Evolutionary conservation across 495 filamentous ascomycete species (phyloP).

Genomic region (Xylaria cubensis): DNA sequence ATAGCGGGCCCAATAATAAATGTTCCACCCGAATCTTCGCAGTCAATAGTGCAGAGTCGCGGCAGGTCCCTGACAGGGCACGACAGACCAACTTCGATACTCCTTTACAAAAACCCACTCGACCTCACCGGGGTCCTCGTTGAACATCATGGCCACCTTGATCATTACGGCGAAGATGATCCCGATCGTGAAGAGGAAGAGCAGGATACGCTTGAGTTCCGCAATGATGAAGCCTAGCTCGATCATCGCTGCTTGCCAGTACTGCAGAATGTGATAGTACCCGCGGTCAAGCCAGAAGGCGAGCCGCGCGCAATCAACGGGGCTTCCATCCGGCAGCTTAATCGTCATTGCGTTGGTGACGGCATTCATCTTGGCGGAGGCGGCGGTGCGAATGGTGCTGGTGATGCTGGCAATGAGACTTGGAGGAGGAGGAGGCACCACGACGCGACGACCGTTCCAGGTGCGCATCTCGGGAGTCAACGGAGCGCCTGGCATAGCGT

Average conservation of each 20-base stretch:
- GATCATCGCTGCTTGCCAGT: neutral
- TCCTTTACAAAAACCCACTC: neutral
- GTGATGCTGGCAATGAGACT: neutral
- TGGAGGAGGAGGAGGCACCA: neutral
- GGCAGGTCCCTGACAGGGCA: neutral
- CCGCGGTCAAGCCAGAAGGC: neutral
- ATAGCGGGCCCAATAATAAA: neutral
- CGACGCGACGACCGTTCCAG: constrained; percentile 8
- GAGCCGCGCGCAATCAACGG: no score
- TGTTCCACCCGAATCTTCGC: neutral
- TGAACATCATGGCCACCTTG: neutral
- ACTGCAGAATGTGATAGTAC: neutral
- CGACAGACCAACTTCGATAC: neutral
- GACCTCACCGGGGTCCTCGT: neutral
- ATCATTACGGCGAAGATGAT: neutral
- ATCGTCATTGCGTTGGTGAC: no score
- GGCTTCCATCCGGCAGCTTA: neutral
- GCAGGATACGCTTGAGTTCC: neutral
- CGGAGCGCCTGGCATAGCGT: neutral
- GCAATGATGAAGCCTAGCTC: neutral
- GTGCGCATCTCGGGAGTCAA: neutral
- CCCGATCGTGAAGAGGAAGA: neutral
- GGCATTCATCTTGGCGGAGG: neutral
- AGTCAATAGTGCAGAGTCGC: neutral
- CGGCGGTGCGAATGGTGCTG: neutral